Percentiles rank a stretch among this genome's conserved stretches.
phyloP scores from a whole-genome alignment of 2,329 filamentous ascomycete species.

The Phialophora expanda region DNA sequence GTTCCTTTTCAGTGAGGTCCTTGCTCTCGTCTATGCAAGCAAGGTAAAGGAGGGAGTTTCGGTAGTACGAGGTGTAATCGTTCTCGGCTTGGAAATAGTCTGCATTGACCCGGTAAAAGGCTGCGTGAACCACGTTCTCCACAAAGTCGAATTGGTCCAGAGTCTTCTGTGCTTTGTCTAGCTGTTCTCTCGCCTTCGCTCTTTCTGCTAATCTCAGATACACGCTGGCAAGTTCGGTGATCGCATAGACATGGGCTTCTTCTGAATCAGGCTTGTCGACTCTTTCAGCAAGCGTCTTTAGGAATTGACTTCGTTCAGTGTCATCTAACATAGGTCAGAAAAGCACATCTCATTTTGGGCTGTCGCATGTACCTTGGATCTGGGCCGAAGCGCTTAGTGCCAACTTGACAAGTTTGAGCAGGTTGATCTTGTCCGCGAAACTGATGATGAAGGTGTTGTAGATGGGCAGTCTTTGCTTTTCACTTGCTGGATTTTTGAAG shows the following conservation, averaged over 20 bases:
- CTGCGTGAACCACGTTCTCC: constrained; percentile 91
- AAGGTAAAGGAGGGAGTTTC: constrained; percentile 95
- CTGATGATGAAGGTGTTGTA: constrained; percentile 95
- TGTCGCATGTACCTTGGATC: constrained; percentile 67
- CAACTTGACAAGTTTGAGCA: constrained; percentile 92
- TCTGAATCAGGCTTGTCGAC: constrained; percentile 92
- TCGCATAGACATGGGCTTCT: constrained; percentile 94
- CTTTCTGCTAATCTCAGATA: constrained; percentile 80
- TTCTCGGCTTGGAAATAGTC: constrained; percentile 91
- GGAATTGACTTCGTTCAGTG: constrained; percentile 81
- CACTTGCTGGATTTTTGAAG: constrained; percentile 82
- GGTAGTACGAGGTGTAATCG: constrained; percentile 96
- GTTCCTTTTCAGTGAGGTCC: constrained; percentile 74
- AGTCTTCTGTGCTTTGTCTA: constrained; percentile 85
- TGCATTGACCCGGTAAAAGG: constrained; percentile 94
- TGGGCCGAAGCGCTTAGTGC: constrained; percentile 85
- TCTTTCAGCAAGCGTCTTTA: constrained; percentile 80
- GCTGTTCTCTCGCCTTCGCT: constrained; percentile 81
- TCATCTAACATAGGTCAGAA: constrained; percentile 67
- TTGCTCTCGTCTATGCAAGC: constrained; percentile 85
- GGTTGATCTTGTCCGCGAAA: constrained; percentile 98
- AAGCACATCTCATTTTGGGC: neutral
- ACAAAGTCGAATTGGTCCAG: constrained; percentile 93
- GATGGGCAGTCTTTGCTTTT: constrained; percentile 81
- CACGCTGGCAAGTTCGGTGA: constrained; percentile 84